phyloP scores from a whole-genome alignment of 192 early-diverging fungal genomes.

The Diversispora eburnea region DNA sequence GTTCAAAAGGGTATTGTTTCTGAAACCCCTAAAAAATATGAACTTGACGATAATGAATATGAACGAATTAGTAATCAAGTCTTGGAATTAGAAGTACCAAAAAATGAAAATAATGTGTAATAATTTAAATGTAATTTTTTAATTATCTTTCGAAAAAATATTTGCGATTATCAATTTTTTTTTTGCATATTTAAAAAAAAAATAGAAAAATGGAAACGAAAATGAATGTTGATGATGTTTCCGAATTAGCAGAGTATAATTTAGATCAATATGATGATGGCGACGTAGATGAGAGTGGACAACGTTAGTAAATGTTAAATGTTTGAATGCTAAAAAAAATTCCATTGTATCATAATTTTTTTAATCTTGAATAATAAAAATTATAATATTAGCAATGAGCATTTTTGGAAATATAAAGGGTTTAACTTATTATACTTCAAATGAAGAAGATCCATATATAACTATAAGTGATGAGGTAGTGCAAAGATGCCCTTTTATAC shows the following conservation, averaged over 20 bases:
- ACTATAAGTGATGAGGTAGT: conserved; percentile 60
- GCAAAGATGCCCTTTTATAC: conserved; percentile 1
- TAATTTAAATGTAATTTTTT: neutral
- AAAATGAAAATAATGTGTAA: neutral
- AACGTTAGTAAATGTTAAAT: neutral
- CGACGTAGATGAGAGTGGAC: conserved; percentile 51
- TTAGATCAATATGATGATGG: conserved; percentile 90
- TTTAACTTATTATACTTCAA: conserved; percentile 77
- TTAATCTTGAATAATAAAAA: neutral
- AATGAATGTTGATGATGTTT: conserved; percentile 35
- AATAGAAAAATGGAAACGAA: neutral
- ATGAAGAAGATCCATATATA: conserved; percentile 85
- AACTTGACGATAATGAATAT: conserved; percentile 88
- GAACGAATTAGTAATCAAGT: conserved; percentile 72
- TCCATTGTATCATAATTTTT: too few relatives aligned
- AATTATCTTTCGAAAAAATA: neutral
- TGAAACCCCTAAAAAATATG: conserved; percentile 71
- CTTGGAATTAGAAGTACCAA: conserved; percentile 46
- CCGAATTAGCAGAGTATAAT: conserved; percentile 81
- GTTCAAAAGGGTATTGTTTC: conserved; percentile 90
- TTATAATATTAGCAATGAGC: conserved; percentile 45
- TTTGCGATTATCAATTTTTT: neutral
- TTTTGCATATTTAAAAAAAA: neutral
- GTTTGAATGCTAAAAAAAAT: neutral
- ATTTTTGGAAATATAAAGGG: conserved; percentile 86